Evolutionary conservation across 2,329 filamentous ascomycete species (phyloP).

Genomic region (Colletotrichum euphorbiae): DNA sequence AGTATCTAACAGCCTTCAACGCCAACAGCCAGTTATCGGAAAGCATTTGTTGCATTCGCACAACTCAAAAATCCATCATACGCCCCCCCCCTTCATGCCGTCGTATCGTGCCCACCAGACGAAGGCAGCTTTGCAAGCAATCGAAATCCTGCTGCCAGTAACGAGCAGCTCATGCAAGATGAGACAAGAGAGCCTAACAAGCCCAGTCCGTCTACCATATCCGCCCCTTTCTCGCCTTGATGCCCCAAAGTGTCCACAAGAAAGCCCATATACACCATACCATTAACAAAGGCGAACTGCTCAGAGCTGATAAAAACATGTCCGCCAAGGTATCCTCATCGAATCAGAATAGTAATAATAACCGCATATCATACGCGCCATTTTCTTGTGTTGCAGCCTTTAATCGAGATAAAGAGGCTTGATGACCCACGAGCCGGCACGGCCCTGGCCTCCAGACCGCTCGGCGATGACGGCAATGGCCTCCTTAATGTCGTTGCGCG

Average conservation of each 20-base stretch:
- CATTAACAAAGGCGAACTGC: slow-evolving; percentile 19
- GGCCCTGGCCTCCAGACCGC: slow-evolving; percentile 27
- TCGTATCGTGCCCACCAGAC: slow-evolving; percentile 9
- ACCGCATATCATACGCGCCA: slow-evolving; percentile 22
- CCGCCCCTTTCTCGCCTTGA: background rate
- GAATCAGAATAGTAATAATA: slow-evolving; percentile 27
- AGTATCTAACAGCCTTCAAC: slow-evolving; percentile 17
- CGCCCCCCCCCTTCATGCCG: slow-evolving; percentile 35
- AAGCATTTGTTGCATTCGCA: slow-evolving; percentile 7
- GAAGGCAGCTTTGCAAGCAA: background rate
- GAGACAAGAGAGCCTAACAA: background rate
- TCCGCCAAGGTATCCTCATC: slow-evolving; percentile 34
- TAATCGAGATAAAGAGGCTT: slow-evolving; percentile 24
- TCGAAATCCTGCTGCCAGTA: slow-evolving; percentile 1
- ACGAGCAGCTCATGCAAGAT: background rate
- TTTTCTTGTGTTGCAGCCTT: background rate
- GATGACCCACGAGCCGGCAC: slow-evolving; percentile 23
- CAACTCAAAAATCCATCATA: slow-evolving; percentile 13
- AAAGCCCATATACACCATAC: slow-evolving; percentile 9
- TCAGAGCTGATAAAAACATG: background rate
- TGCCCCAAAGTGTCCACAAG: background rate
- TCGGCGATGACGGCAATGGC: slow-evolving; percentile 34
- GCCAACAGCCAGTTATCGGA: slow-evolving; percentile 7
- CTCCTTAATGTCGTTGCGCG: slow-evolving; percentile 38
- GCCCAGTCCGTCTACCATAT: background rate